Evolutionary conservation across 345 rosid species (phyloP).

Genomic region (Dipteronia dyeriana): DNA sequence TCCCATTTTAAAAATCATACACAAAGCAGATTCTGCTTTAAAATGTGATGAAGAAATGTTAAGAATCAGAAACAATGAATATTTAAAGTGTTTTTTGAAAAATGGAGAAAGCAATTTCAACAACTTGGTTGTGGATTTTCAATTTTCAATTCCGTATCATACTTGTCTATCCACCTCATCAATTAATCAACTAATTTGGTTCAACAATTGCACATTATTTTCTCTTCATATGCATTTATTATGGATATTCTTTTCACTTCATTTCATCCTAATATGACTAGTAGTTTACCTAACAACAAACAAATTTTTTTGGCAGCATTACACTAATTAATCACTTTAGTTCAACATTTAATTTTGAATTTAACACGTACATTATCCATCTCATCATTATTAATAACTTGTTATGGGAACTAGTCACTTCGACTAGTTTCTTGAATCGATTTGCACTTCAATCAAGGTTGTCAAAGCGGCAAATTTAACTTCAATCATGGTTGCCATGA

Average conservation of each 20-base stretch:
- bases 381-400: neutral
- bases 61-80: neutral
- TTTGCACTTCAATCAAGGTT: too few relatives aligned
- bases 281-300: slow-evolving; percentile 5
- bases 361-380: neutral
- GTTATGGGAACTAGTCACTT: too few relatives aligned
- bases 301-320: neutral
- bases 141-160: neutral
- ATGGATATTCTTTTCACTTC: neutral
- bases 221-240: neutral
- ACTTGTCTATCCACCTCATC: neutral
- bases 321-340: too few relatives aligned
- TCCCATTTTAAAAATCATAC: neutral
- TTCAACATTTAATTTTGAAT: neutral
- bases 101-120: neutral
- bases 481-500: too few relatives aligned
- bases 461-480: too few relatives aligned
- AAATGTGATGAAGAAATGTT: too few relatives aligned
- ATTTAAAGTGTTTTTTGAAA: neutral
- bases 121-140: neutral
- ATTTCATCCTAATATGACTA: neutral
- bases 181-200: neutral
- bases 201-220: neutral
- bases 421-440: too few relatives aligned
- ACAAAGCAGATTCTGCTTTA: neutral